Percentiles rank a stretch among this genome's conserved stretches.
Conservation (phyloP, 2,329 filamentous ascomycete species). For the Fusarium sp. region DNA sequence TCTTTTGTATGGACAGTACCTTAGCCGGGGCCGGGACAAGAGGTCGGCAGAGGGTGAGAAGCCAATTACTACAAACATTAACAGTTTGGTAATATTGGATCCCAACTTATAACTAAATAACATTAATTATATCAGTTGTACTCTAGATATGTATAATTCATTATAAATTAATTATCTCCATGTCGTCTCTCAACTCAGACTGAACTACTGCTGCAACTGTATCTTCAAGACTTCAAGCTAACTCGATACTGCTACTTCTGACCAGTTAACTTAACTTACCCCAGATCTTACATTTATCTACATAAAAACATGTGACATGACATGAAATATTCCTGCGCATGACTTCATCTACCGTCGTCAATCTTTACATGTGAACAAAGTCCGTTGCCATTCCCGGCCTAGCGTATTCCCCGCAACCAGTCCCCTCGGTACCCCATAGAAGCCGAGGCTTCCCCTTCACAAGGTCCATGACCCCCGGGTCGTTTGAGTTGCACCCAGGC, state of each 20-base stretch:
- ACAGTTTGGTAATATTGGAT: too few species aligned
- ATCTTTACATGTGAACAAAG: constrained; percentile 48
- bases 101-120: too few species aligned
- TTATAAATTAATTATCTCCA: neutral
- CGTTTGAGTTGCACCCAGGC: constrained; percentile 35
- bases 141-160: neutral
- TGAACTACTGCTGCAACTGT: constrained; percentile 1
- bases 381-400: constrained; percentile 38
- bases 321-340: constrained; percentile 40
- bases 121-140: neutral
- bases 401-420: constrained; percentile 43
- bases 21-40: constrained; percentile 40
- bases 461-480: constrained; percentile 31
- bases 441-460: constrained; percentile 49
- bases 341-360: constrained; percentile 43
- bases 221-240: neutral
- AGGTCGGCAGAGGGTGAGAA: constrained; percentile 30
- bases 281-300: constrained; percentile 11
- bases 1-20: neutral
- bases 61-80: neutral
- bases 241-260: constrained; percentile 1
- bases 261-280: constrained; percentile 12
- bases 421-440: constrained; percentile 49
- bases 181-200: neutral
- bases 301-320: constrained; percentile 34